Evolutionary conservation across 257 asterid genomes (phyloP).

Genomic region (Cinchona pubescens): DNA sequence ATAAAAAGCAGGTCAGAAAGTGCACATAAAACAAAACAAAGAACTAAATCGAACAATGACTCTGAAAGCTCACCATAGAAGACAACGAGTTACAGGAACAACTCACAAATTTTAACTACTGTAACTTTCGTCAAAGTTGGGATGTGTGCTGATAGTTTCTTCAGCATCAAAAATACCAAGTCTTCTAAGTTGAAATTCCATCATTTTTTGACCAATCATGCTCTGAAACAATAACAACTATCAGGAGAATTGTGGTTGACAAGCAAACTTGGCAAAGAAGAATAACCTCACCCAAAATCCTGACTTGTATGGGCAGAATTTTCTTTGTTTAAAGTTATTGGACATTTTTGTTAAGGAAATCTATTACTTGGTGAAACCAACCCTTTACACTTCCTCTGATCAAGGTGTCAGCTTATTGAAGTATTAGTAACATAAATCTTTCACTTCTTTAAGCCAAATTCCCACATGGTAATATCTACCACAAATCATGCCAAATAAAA

Average conservation of each 20-base stretch:
- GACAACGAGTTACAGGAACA: background rate
- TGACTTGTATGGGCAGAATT: background rate
- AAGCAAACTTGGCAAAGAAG: background rate
- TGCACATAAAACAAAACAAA: background rate
- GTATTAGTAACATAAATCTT: background rate
- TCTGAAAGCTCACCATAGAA: background rate
- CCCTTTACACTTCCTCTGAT: background rate
- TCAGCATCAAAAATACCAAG: conserved; percentile 67
- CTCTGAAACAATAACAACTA: conserved; percentile 47
- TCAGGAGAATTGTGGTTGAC: background rate
- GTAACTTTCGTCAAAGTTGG: conserved; percentile 63
- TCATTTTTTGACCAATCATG: conserved; percentile 84
- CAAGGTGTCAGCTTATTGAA: background rate
- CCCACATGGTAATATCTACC: background rate
- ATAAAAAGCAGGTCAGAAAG: background rate
- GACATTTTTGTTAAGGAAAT: background rate
- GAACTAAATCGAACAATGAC: background rate
- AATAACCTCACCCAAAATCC: background rate
- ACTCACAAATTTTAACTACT: conserved; percentile 75
- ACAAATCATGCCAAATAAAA: background rate
- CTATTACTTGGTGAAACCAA: background rate
- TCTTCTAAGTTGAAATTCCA: conserved; percentile 91
- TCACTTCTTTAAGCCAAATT: background rate
- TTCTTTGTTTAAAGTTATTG: background rate
- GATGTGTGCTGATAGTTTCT: conserved; percentile 65